These are phyloP conservation scores for Periconia macrospinosa DNA, from an alignment of 2,329 filamentous ascomycete genomes.

Conservation along the genomic window DNA sequence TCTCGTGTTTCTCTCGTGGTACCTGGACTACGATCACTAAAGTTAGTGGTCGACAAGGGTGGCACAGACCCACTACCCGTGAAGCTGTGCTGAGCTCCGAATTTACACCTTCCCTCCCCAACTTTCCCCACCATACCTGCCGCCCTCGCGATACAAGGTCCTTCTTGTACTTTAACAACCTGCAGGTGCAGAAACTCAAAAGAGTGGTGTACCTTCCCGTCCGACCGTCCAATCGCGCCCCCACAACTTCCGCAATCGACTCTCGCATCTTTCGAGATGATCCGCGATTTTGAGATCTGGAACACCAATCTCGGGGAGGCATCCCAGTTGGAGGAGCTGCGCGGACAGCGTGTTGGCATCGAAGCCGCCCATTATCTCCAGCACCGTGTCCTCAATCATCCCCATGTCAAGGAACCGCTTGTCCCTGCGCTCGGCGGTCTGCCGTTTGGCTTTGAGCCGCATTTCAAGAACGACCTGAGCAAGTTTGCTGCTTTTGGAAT, in stretches of 20 bases:
- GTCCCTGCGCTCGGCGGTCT: constrained; percentile 87
- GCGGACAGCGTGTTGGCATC: constrained; percentile 76
- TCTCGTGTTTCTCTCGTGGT: too few species aligned
- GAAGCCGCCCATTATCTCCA: constrained; percentile 89
- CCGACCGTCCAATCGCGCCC: not conserved
- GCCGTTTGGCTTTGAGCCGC: constrained; percentile 74
- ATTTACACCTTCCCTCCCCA: not conserved
- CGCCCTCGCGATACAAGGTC: not conserved
- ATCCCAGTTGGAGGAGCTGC: constrained; percentile 69
- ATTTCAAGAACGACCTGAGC: constrained; percentile 76
- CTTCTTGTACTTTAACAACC: not conserved
- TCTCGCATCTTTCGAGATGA: constrained; percentile 33
- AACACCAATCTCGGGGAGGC: constrained; percentile 56
- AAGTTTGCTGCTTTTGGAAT: constrained; percentile 71
- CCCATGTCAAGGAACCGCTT: constrained; percentile 75
- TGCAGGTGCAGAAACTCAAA: not conserved
- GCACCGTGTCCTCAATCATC: constrained; percentile 61
- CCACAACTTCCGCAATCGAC: not conserved
- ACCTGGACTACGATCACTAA: not conserved
- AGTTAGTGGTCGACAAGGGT: not conserved
- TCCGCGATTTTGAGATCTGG: constrained; percentile 60
- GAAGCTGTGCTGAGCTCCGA: not conserved
- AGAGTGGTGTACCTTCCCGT: not conserved
- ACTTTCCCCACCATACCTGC: not conserved
- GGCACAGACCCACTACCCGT: not conserved